Percentiles rank a stretch among this genome's conserved stretches.
Conservation (phyloP, 139 green algal species). For the Raphidocelis subcapitata region DNA sequence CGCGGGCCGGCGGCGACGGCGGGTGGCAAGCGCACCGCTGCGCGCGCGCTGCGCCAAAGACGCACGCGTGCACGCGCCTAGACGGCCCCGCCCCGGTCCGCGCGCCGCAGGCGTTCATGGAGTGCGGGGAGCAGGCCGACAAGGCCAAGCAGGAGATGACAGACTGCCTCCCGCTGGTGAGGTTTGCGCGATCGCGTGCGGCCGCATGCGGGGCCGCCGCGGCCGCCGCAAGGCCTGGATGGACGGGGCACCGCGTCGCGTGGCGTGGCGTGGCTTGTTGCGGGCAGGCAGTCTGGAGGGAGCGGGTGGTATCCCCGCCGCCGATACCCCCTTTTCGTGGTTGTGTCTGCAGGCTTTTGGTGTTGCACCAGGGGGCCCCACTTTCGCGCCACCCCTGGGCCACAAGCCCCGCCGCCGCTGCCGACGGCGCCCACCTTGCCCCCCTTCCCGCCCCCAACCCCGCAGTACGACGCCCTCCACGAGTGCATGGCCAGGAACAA, state of each 20-base stretch:
- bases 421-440: background rate
- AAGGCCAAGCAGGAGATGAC: conserved; percentile 22
- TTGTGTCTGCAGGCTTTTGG: background rate
- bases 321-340: background rate
- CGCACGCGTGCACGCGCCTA: too few species aligned
- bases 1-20: too few species aligned
- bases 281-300: background rate
- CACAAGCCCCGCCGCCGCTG: background rate
- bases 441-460: background rate
- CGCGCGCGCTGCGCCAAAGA: too few species aligned
- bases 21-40: too few species aligned
- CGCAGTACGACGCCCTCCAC: conserved; percentile 30
- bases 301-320: background rate
- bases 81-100: background rate
- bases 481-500: conserved; percentile 36
- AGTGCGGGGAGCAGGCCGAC: conserved; percentile 24
- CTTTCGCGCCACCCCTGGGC: background rate
- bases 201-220: background rate
- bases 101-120: conserved; percentile 29
- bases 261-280: background rate
- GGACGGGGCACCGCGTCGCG: too few species aligned
- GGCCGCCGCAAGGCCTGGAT: background rate
- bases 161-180: conserved; percentile 21
- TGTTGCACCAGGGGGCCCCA: background rate
- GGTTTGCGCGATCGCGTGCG: background rate